phyloP scores from a whole-genome alignment of 2,329 filamentous ascomycete genomes.

The Fusarium albosuccineum region DNA sequence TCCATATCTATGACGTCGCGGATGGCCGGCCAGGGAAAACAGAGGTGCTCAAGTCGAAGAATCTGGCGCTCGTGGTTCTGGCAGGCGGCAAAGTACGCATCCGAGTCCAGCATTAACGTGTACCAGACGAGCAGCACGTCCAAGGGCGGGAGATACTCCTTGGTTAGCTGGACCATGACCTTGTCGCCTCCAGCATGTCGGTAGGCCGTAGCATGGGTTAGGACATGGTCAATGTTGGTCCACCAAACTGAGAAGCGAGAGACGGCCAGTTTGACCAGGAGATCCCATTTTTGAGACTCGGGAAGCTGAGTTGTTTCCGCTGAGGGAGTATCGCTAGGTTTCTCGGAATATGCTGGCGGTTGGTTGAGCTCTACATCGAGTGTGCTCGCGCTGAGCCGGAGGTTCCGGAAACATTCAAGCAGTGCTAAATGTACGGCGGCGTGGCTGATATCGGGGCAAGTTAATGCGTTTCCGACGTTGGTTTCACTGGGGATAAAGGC shows the following conservation, averaged over 20 bases:
- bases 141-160: conserved; percentile 28
- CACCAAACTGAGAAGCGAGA: conserved; percentile 31
- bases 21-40: conserved; percentile 33
- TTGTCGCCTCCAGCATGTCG: conserved; percentile 21
- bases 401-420: conserved; percentile 27
- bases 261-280: conserved; percentile 25
- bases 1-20: conserved; percentile 31
- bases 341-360: conserved; percentile 22
- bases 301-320: background rate
- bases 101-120: conserved; percentile 12
- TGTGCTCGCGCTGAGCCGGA: conserved; percentile 15
- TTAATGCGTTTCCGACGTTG: background rate
- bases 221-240: conserved; percentile 26
- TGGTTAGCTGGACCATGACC: conserved; percentile 24
- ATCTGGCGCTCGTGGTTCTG: conserved; percentile 1
- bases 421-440: conserved; percentile 30
- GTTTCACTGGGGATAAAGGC: conserved; percentile 14
- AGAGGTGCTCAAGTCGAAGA: conserved; percentile 19
- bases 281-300: conserved; percentile 28
- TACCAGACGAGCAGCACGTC: conserved; percentile 34
- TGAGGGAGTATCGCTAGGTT: background rate
- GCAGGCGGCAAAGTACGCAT: conserved; percentile 21
- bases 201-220: conserved; percentile 23
- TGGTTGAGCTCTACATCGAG: conserved; percentile 13
- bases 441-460: conserved; percentile 26